A percentile compares a stretch with the other conserved stretches of the same genome.
These are phyloP conservation scores for Aspergillus bridgeri DNA, from an alignment of 495 filamentous ascomycete species.

Conservation along the genomic window DNA sequence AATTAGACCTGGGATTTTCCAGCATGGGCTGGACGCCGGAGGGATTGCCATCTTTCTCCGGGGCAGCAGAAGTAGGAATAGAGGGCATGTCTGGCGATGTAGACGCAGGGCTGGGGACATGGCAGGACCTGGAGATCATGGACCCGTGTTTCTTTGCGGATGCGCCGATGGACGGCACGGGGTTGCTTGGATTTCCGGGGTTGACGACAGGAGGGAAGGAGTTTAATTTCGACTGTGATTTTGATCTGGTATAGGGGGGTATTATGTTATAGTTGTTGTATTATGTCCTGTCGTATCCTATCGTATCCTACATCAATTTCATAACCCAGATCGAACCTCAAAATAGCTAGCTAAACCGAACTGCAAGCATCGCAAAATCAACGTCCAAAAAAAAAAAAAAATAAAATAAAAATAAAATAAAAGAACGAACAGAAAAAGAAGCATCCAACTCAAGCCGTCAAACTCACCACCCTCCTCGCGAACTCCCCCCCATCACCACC, in stretches of 20 bases:
- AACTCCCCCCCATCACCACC: not conserved
- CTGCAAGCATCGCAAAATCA: no score
- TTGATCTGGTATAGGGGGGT: not conserved
- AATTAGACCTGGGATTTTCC: not conserved
- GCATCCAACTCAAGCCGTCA: not conserved
- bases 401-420: not conserved
- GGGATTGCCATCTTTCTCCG: not conserved
- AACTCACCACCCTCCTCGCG: not conserved
- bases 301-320: no score
- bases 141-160: not conserved
- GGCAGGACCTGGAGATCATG: not conserved
- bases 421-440: not conserved
- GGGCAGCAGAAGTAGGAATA: not conserved
- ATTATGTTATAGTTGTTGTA: no score
- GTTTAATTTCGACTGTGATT: not conserved
- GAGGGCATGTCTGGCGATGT: not conserved
- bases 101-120: not conserved
- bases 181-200: conserved; percentile 1
- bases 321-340: no score
- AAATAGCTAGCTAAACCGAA: no score
- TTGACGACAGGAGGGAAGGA: not conserved
- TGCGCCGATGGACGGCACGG: not conserved
- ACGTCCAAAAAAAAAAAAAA: no score
- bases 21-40: not conserved
- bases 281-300: no score